phyloP scores from a whole-genome alignment of 2,329 filamentous ascomycete genomes.

The Verticillium tricorpus region DNA sequence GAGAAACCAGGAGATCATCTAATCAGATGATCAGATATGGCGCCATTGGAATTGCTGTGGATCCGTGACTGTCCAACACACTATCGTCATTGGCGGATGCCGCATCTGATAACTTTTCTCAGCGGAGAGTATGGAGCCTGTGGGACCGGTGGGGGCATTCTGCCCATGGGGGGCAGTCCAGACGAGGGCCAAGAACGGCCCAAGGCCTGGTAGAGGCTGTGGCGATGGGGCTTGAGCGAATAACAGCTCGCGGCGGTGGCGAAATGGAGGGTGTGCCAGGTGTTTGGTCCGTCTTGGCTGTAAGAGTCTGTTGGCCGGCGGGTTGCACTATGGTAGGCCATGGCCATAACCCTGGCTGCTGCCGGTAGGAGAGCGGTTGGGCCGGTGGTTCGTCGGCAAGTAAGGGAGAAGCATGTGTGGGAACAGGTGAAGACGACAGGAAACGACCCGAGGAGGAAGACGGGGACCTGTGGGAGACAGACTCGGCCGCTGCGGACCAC shows the following conservation, averaged over 20 bases:
- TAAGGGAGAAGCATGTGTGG: not conserved
- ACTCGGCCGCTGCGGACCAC: not conserved
- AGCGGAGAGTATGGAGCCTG: not conserved
- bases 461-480: not conserved
- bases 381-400: not conserved
- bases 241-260: not conserved
- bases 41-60: conserved; percentile 5
- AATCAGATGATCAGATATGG: conserved; percentile 16
- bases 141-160: not conserved
- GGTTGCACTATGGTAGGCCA: not conserved
- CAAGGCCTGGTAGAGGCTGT: not conserved
- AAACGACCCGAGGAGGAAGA: not conserved
- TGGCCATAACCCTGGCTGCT: not conserved
- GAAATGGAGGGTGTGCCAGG: not conserved
- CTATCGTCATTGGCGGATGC: not conserved
- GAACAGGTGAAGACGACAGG: not conserved
- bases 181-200: not conserved
- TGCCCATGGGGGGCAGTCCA: not conserved
- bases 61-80: not conserved
- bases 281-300: not conserved
- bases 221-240: not conserved
- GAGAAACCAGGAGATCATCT: conserved; percentile 7
- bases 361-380: not conserved
- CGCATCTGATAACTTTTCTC: conserved; percentile 5
- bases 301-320: not conserved